Conservation (phyloP, 2,329 filamentous ascomycete species). For the Hypoxylon sp. region DNA sequence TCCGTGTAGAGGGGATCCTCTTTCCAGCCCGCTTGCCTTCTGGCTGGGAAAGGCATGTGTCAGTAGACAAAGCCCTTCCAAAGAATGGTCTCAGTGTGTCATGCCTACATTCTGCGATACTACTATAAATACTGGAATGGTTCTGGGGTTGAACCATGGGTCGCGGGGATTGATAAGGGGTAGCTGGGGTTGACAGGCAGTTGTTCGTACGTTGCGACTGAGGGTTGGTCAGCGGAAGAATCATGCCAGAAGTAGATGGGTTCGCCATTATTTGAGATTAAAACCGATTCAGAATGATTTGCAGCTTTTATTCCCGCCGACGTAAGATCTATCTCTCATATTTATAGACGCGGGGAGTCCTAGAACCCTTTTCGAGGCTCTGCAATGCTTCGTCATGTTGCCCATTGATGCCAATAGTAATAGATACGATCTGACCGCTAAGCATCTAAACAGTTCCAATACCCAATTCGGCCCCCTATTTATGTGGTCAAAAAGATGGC, state of each 20-base stretch:
- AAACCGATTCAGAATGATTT: neutral
- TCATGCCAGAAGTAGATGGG: slow-evolving; percentile 1
- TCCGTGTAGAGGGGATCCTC: slow-evolving; percentile 30
- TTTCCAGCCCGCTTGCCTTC: slow-evolving; percentile 1
- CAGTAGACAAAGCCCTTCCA: neutral
- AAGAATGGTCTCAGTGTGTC: neutral
- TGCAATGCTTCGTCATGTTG: slow-evolving; percentile 2
- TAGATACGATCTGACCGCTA: slow-evolving; percentile 1
- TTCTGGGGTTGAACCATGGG: slow-evolving; percentile 1
- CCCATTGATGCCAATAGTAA: slow-evolving; percentile 10
- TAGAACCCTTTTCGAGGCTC: neutral
- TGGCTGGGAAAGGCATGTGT: slow-evolving; percentile 19
- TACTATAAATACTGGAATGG: slow-evolving; percentile 20
- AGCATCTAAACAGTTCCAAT: slow-evolving; percentile 4
- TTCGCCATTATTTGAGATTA: slow-evolving; percentile 15
- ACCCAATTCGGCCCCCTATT: slow-evolving; percentile 27
- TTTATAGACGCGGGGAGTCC: slow-evolving; percentile 17
- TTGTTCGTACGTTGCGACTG: slow-evolving; percentile 9
- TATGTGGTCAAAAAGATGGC: slow-evolving; percentile 18
- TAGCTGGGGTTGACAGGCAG: neutral
- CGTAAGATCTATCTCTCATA: neutral
- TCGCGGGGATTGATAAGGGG: slow-evolving; percentile 9
- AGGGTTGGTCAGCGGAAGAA: slow-evolving; percentile 3
- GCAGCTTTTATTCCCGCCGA: neutral
- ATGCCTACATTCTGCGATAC: slow-evolving; percentile 9